A percentile compares a stretch with the other conserved stretches of the same genome.
Evolutionary conservation across 345 rosid genomes (phyloP).

Genomic region (Psidium guajava): DNA sequence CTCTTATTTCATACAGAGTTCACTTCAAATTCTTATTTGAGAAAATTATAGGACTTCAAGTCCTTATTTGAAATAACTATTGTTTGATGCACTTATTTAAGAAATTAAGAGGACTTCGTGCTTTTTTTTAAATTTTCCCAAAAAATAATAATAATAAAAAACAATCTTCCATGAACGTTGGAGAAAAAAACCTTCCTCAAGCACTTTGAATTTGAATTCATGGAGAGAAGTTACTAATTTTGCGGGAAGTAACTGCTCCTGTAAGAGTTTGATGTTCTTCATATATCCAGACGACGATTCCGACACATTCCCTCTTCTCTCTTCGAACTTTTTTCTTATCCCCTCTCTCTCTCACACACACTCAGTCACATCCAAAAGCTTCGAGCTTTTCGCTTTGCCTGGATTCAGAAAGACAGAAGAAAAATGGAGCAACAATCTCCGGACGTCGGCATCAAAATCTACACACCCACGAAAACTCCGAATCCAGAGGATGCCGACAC

Average conservation of each 20-base stretch:
- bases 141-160: too few relatives aligned
- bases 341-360: not conserved
- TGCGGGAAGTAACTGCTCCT: not conserved
- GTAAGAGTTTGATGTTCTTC: not conserved
- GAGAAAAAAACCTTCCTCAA: not conserved
- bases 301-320: not conserved
- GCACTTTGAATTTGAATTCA: not conserved
- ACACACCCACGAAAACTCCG: constrained; percentile 9
- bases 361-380: not conserved
- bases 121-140: too few relatives aligned
- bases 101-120: too few relatives aligned
- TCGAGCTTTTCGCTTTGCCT: not conserved
- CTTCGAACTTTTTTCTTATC: not conserved
- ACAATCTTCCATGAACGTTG: not conserved
- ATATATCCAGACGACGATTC: not conserved
- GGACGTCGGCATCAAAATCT: constrained; percentile 27
- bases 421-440: constrained; percentile 1
- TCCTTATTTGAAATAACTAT: too few relatives aligned
- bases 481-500: not conserved
- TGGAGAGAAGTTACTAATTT: not conserved
- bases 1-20: too few relatives aligned
- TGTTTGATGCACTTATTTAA: too few relatives aligned
- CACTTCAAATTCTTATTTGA: too few relatives aligned
- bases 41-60: too few relatives aligned
- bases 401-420: not conserved